Evolutionary conservation across 2,329 filamentous ascomycete genomes (phyloP).

Genomic region (Fusarium neocosmosporiellum): DNA sequence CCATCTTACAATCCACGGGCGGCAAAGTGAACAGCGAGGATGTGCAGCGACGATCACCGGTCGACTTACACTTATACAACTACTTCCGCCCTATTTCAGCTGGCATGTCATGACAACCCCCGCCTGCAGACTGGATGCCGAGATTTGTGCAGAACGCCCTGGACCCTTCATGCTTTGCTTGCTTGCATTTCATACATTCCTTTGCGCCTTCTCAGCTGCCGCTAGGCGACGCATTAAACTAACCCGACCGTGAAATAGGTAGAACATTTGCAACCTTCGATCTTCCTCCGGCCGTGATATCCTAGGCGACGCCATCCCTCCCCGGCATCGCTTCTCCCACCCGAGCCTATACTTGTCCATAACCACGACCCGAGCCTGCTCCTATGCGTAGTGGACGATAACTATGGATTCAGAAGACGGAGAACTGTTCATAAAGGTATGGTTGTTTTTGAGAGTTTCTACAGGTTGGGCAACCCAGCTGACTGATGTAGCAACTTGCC

Average conservation of each 20-base stretch:
- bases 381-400: conserved; percentile 53
- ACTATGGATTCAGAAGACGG: conserved; percentile 91
- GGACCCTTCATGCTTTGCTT: conserved; percentile 8
- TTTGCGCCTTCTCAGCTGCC: conserved; percentile 21
- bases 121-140: conserved; percentile 8
- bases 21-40: conserved; percentile 28
- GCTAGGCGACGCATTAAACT: conserved; percentile 29
- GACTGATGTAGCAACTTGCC: conserved; percentile 80
- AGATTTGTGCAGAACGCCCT: conserved; percentile 13
- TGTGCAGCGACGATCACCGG: conserved; percentile 29
- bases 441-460: conserved; percentile 24
- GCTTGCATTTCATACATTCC: conserved; percentile 9
- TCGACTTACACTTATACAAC: conserved; percentile 22
- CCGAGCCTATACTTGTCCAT: conserved; percentile 6
- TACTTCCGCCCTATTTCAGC: background rate
- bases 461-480: conserved; percentile 39
- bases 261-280: conserved; percentile 24
- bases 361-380: conserved; percentile 12
- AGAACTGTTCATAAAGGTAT: conserved; percentile 87
- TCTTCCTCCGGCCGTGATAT: conserved; percentile 31
- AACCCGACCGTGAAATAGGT: conserved; percentile 39
- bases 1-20: conserved; percentile 13
- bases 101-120: background rate
- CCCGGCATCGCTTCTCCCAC: conserved; percentile 12
- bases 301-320: conserved; percentile 10